Conservation (phyloP, 768 basidiomycete genomes). For the Lactifluus subvellereus region DNA sequence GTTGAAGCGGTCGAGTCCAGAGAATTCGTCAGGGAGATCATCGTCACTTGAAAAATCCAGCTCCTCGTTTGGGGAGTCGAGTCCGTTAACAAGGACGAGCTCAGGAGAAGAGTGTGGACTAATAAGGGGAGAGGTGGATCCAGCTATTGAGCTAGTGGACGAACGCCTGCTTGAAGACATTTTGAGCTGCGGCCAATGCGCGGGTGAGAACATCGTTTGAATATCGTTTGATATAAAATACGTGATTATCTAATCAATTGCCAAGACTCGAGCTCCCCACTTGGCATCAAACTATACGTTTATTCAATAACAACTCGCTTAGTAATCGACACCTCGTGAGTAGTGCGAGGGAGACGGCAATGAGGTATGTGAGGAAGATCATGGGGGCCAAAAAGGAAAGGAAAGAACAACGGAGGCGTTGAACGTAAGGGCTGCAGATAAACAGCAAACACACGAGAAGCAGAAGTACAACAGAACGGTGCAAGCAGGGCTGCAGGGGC, state of each 20-base stretch:
- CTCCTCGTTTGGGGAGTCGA: slow-evolving; percentile 35
- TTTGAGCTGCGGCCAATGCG: not conserved
- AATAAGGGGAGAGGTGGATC: slow-evolving; percentile 9
- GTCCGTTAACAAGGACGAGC: slow-evolving; percentile 58
- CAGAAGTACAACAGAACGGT: no score
- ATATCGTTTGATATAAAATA: not conserved
- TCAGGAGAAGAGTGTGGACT: slow-evolving; percentile 33
- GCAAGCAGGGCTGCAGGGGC: no score
- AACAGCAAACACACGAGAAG: no score
- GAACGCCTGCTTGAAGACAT: slow-evolving; percentile 19
- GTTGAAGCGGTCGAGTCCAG: slow-evolving; percentile 26
- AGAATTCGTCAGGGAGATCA: slow-evolving; percentile 35
- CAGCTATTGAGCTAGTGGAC: slow-evolving; percentile 8
- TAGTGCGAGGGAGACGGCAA: no score
- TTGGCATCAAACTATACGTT: no score
- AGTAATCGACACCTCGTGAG: no score
- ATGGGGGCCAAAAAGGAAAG: no score
- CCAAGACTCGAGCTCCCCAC: no score
- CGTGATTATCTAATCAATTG: slow-evolving; percentile 16
- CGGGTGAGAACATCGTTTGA: not conserved
- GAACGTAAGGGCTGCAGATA: no score
- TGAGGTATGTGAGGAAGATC: no score
- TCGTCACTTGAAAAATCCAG: slow-evolving; percentile 41
- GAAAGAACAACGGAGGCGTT: no score
- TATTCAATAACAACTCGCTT: no score